Conservation (phyloP, 2,329 filamentous ascomycete genomes). For the Phyllosticta citriasiana region DNA sequence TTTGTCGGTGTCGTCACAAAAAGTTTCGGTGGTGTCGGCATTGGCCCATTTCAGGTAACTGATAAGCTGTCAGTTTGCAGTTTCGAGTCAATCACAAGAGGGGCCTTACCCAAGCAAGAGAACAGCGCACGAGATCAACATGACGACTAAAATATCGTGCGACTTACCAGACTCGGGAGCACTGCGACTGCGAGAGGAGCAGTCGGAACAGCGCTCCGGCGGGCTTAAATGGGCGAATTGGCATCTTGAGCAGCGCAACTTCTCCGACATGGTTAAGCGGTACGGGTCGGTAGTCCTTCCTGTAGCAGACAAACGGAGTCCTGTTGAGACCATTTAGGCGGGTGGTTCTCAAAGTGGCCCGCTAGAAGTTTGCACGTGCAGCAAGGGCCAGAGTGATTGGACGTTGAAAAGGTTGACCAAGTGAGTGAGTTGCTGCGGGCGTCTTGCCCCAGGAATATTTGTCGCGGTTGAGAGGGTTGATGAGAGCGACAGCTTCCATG, state of each 20-base stretch:
- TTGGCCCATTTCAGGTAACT: constrained; percentile 2
- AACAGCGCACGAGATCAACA: constrained; percentile 1
- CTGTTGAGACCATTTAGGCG: neutral
- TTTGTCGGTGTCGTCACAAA: constrained; percentile 43
- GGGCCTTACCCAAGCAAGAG: neutral
- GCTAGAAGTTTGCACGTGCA: neutral
- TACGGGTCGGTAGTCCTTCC: neutral
- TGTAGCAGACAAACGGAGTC: neutral
- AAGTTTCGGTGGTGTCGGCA: constrained; percentile 12
- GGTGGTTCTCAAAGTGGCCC: neutral
- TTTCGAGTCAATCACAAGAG: neutral
- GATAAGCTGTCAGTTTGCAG: neutral
- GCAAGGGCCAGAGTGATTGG: neutral
- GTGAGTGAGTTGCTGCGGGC: neutral
- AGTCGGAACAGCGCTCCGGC: neutral
- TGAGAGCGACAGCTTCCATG: neutral
- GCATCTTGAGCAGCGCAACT: neutral
- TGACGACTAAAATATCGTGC: neutral
- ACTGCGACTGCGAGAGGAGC: neutral
- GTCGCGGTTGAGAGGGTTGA: neutral
- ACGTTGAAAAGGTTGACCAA: neutral
- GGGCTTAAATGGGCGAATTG: neutral
- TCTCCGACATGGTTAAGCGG: neutral
- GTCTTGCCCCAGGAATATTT: neutral
- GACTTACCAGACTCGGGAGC: neutral